Conservation (phyloP, 2,329 filamentous ascomycete genomes). For the Neurospora sp. region DNA sequence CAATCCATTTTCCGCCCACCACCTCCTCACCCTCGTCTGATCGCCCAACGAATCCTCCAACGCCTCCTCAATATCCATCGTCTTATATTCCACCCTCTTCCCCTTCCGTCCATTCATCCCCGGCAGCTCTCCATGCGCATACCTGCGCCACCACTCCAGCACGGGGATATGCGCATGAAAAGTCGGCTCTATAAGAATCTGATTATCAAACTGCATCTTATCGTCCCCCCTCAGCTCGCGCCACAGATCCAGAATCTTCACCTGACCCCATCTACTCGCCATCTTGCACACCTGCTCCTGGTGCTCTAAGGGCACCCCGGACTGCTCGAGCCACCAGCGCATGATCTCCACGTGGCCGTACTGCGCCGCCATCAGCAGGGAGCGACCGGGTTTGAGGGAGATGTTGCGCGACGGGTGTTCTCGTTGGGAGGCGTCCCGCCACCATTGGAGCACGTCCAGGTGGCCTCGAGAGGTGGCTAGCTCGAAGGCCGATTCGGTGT, state of each 20-base stretch:
- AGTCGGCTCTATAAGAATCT: slow-evolving; percentile 66
- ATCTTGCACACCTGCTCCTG: slow-evolving; percentile 76
- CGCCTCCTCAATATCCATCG: slow-evolving; percentile 90
- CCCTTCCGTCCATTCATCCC: slow-evolving; percentile 46
- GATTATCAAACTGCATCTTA: slow-evolving; percentile 26
- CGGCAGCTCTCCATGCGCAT: slow-evolving; percentile 44
- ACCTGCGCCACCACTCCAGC: slow-evolving; percentile 84
- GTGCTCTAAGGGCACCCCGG: slow-evolving; percentile 68
- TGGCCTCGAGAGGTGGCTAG: slow-evolving; percentile 78
- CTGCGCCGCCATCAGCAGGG: slow-evolving; percentile 74
- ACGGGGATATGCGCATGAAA: slow-evolving; percentile 77
- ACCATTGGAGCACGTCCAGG: slow-evolving; percentile 85
- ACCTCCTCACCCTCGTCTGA: slow-evolving; percentile 60
- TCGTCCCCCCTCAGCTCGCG: slow-evolving; percentile 57
- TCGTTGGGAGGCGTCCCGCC: slow-evolving; percentile 58
- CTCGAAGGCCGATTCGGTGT: slow-evolving; percentile 79
- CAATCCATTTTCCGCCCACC: slow-evolving; percentile 81
- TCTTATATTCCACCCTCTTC: slow-evolving; percentile 80
- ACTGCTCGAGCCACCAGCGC: slow-evolving; percentile 72
- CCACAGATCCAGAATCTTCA: slow-evolving; percentile 77
- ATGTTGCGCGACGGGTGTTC: slow-evolving; percentile 39
- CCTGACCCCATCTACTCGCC: slow-evolving; percentile 75
- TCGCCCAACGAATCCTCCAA: slow-evolving; percentile 76
- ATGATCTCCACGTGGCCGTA: slow-evolving; percentile 69
- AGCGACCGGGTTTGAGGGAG: slow-evolving; percentile 70